Base-by-base conservation (phyloP, 352 stramenopile genomes). In the Pythium periplocum region DNA sequence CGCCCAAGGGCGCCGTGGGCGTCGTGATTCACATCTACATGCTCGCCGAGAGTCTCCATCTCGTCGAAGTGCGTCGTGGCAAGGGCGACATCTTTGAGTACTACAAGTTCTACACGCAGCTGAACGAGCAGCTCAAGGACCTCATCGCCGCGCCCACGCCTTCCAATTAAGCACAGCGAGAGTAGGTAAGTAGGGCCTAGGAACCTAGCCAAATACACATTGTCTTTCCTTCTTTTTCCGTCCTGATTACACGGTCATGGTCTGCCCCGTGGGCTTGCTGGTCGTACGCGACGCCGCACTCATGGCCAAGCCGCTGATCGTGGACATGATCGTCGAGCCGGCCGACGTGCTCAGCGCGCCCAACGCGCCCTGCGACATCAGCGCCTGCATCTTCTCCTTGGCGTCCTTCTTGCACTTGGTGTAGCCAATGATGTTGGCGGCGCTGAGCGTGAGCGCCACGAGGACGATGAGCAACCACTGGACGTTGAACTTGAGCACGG, bases 391-490 rank as follows among this genome's bases (percentile, higher is more conserved):
- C 59, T 91, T 92, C 40, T 87, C 64, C 51, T 85, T 87, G 49
- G 83, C 83, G 59, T 94, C 83, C 48, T 96, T 93, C 75, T 93
- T 97, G 73, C 96, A 98, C 62, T 98, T 97, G 54, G 96, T 98
- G 80, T 99, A 99, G 33, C 97, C 97, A 63, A 98, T 97, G 45
- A 99, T 98, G 73, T 99, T 99, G 45, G 95, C 94, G 32, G 59
- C 71, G 49, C 74, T 96, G 34, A 99, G 78, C 11, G 89, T 76
- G 26, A 99, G 69, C 37, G 90, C 96, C 48, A 98, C 90, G n/a
- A 93, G 51, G 3, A 96, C 75, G 46, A 98, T 93, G 30, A 98
- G 76, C 2, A 97, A 84, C 86, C 95, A 98, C 64, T 97, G 80
- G 42, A 98, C 74, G 62, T 97, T 81, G 82, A 97, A 81, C 77